phyloP scores from a whole-genome alignment of 305 asterid genomes.

The Fraxinus sp. region DNA sequence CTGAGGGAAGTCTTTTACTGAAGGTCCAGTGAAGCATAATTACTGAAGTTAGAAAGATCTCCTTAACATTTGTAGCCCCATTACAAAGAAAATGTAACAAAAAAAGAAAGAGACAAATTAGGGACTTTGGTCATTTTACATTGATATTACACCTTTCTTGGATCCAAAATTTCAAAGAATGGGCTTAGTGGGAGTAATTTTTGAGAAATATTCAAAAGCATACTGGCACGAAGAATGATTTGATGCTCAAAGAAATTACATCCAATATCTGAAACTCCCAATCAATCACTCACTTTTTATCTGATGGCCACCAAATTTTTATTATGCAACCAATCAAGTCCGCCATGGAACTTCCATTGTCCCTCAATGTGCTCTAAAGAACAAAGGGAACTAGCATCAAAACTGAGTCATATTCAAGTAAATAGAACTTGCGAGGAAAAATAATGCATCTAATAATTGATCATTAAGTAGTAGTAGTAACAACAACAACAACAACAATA shows the following conservation, averaged over 20 bases:
- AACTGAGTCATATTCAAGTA: slow-evolving; percentile 12
- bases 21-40: slow-evolving; percentile 10
- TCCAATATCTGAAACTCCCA: neutral
- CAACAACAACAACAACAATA: neutral
- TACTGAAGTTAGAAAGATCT: slow-evolving; percentile 15
- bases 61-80: neutral
- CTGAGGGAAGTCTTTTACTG: neutral
- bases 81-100: neutral
- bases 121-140: neutral
- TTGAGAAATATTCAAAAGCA: slow-evolving; percentile 7
- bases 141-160: neutral
- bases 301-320: slow-evolving; percentile 99
- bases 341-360: slow-evolving; percentile 37
- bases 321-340: slow-evolving; percentile 84
- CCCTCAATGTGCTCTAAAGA: slow-evolving; percentile 69
- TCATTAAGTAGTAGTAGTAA: neutral
- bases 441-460: neutral
- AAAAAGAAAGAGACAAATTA: neutral
- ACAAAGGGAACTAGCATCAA: slow-evolving; percentile 14
- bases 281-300: slow-evolving; percentile 65
- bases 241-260: slow-evolving; percentile 5
- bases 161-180: slow-evolving; percentile 1
- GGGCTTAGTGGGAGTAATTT: slow-evolving; percentile 16
- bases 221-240: neutral
- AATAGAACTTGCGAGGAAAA: slow-evolving; percentile 1